Evolutionary conservation across 2,329 filamentous ascomycete genomes (phyloP).

Genomic region (Fusarium marasasianum): DNA sequence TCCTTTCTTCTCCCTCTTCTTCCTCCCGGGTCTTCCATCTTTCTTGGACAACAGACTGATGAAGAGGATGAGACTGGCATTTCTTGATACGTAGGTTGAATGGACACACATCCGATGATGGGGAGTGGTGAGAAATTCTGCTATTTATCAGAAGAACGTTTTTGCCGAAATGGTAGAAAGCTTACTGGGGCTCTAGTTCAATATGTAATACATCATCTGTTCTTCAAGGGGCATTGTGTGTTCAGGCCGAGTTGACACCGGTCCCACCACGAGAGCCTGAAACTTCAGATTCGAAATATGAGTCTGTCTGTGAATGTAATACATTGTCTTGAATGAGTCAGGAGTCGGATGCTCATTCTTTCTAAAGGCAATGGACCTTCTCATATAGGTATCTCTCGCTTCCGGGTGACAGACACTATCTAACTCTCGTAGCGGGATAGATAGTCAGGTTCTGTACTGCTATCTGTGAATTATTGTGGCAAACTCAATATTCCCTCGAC

Average conservation of each 20-base stretch:
- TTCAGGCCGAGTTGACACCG: conserved; percentile 11
- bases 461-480: background rate
- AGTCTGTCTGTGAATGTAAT: background rate
- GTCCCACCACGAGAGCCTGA: conserved; percentile 7
- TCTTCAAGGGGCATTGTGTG: rapidly evolving
- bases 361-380: background rate
- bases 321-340: background rate
- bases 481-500: rapidly evolving
- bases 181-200: no score
- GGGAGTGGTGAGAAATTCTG: rapidly evolving
- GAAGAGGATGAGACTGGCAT: background rate
- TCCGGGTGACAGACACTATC: background rate
- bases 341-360: background rate
- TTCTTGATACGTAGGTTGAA: background rate
- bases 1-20: background rate
- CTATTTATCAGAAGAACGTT: rapidly evolving
- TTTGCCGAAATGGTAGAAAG: rapidly evolving
- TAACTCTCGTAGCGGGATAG: no score
- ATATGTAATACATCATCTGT: background rate
- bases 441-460: no score
- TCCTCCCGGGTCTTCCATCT: background rate
- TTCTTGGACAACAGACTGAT: background rate
- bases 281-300: background rate
- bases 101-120: rapidly evolving
- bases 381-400: background rate